Base-by-base conservation (phyloP, 371 early-diverging fungal genomes). In the Mortierella sp. region DNA sequence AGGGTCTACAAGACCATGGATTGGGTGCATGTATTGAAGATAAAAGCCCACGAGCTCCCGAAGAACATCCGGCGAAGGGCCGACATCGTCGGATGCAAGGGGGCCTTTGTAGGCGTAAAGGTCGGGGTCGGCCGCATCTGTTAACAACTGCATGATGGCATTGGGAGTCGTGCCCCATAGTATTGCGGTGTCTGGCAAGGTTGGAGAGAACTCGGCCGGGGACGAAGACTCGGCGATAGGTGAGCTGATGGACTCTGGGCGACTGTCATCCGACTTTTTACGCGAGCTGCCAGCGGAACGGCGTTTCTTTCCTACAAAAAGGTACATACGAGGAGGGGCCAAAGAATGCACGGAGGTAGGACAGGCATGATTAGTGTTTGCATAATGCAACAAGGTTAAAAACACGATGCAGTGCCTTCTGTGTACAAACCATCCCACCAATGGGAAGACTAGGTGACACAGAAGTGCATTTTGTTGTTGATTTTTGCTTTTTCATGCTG, bases 21-120 rank as follows among this genome's bases (percentile, higher is more conserved):
- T 14, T 8, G 84, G 84, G 60, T 84, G 84, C 47, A 76, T 34
- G 34, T 84, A 84, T 8, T 55, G 73, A 21, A 84, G 44, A 38
- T 85, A 85, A 10, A 74, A 71, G 38, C 38, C 47, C 31, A 85
- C 60, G 68, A 85, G 85, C 10, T 31, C 74, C 8, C 80, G 74
- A 77, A 85, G 76, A 9, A 68, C 34, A 26, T 70, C 71, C 44
- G 84, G 72, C 26, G 28, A 26, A 0, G 77, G 80, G 14, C 47
- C 24, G 14, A 72, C 55, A 10, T 70, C 72, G 48, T 73, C 74
- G 1, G 71, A 48, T 1, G 34, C 57, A 21, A 63, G 72, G 24
- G 60, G 50, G 0, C 55, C 77, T 10, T 55, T 73, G 44, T 79
- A 71, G 13, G 55, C 38, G 19, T 71, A 68, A 19, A 58, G 38